Base-by-base conservation (phyloP, 2,329 filamentous ascomycete genomes). In the Fusarium goolgardi region DNA sequence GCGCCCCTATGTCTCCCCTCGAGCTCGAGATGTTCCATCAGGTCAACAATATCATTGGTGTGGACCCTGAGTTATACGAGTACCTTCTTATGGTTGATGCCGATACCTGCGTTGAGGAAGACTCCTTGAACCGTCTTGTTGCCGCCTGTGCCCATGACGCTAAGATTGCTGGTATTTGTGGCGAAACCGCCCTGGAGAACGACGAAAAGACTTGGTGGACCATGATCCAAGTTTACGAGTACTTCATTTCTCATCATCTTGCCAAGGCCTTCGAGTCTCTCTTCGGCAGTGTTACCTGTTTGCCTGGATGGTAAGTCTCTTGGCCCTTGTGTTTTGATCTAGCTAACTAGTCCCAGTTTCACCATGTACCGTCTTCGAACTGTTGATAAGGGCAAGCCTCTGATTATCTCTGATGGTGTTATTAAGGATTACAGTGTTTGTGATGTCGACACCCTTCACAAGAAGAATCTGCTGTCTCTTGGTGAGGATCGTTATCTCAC, bases 151-250 rank as follows among this genome's bases (percentile, higher is more conserved):
- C 93, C 71, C 94, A 97, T 75, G 93, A 99, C 78, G 90, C 93
- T 32, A 97, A 96, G 83, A 97, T 99, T 81, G 94, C 93, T 25
- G 96, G 95, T 81, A 97, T 98, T 65, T 99, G 96, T 78, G 96
- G 96, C 77, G 96, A 99, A 79, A 99, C 96, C 3, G 96, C 91
- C 79, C 84, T 99, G 75, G 92, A 97, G 78, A 99, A 99, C 75
- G 95, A 97, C 78, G 93, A 97, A 74, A 87, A 90, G 71, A 94
- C 90, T 74, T 98, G 94, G 94, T 97, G 93, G 93, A 99, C 96
- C 15, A 99, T 99, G 96, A 99, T 99, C 75, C 96, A 99, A 79
- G 96, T 99, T 69, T 99, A 99, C 82, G 96, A 99, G 79, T 99
- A 99, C 84, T 99, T 94, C 79, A 99, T 99, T 76, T 98, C 96